Percentiles rank a stretch among this genome's conserved stretches.
Conservation (phyloP, 2,329 filamentous ascomycete species). For the Grosmannia clavigera region DNA sequence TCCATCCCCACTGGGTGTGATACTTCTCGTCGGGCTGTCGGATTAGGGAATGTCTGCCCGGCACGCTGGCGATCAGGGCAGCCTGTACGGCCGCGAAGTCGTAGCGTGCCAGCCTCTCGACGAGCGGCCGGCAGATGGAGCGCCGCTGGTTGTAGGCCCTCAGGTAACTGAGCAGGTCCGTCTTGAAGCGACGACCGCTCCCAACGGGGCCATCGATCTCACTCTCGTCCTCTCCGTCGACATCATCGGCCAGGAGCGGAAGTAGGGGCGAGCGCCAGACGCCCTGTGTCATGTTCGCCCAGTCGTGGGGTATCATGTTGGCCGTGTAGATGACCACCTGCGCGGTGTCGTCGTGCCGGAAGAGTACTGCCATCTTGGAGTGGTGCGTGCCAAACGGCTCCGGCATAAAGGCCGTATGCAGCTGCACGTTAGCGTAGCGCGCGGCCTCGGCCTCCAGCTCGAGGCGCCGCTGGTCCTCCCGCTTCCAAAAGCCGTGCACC, state of each 20-base stretch:
- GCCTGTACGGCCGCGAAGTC: slow-evolving; percentile 61
- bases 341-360: slow-evolving; percentile 63
- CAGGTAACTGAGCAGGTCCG: slow-evolving; percentile 62
- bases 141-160: slow-evolving; percentile 50
- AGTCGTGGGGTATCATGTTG: slow-evolving; percentile 82
- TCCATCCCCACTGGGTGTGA: slow-evolving; percentile 62
- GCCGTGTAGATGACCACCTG: slow-evolving; percentile 80
- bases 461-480: slow-evolving; percentile 47
- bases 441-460: slow-evolving; percentile 48
- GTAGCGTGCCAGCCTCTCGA: slow-evolving; percentile 43
- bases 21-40: slow-evolving; percentile 9
- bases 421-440: slow-evolving; percentile 52
- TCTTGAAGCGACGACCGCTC: slow-evolving; percentile 59
- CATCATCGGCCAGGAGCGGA: slow-evolving; percentile 27
- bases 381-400: slow-evolving; percentile 80
- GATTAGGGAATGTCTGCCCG: slow-evolving; percentile 42
- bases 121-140: slow-evolving; percentile 40
- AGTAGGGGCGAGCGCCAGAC: slow-evolving; percentile 68
- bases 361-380: slow-evolving; percentile 75
- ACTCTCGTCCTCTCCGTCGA: not conserved
- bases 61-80: slow-evolving; percentile 66
- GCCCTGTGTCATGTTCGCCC: slow-evolving; percentile 78
- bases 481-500: slow-evolving; percentile 54
- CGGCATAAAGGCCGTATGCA: slow-evolving; percentile 66
- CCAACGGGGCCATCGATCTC: slow-evolving; percentile 23